These are phyloP conservation scores for Boletus pseudo-olivaceus DNA, from an alignment of 768 basidiomycete species.

Conservation along the genomic window DNA sequence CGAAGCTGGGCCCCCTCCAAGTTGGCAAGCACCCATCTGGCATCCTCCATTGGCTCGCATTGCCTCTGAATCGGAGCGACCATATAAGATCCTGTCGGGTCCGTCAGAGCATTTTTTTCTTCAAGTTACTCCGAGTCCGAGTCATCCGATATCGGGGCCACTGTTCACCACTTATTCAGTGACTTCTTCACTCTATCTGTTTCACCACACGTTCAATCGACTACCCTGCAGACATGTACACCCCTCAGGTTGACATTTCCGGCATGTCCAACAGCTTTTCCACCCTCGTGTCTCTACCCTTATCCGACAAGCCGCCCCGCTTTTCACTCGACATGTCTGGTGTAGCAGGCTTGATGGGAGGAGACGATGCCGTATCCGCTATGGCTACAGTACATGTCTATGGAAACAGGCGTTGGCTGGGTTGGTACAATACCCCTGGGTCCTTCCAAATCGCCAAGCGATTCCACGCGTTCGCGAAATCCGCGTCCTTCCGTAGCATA, in stretches of 20 bases:
- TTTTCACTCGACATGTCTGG: slow-evolving; percentile 24
- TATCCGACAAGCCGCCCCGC: slow-evolving; percentile 1
- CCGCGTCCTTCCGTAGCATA: slow-evolving; percentile 1
- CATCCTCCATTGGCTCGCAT: too few species aligned
- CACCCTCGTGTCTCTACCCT: background rate
- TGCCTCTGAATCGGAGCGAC: too few species aligned
- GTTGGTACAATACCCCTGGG: slow-evolving; percentile 36
- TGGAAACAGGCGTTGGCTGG: slow-evolving; percentile 24
- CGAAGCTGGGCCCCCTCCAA: too few species aligned
- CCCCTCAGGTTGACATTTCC: background rate
- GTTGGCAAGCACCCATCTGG: too few species aligned
- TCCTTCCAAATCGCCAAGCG: slow-evolving; percentile 26
- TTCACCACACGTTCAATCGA: background rate
- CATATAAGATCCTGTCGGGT: too few species aligned
- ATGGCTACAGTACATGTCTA: slow-evolving; percentile 30
- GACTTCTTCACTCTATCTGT: background rate
- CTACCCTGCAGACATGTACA: background rate
- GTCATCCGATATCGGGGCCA: too few species aligned
- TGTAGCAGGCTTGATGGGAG: slow-evolving; percentile 27
- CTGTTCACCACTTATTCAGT: too few species aligned
- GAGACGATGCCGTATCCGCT: slow-evolving; percentile 30
- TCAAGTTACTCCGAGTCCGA: too few species aligned
- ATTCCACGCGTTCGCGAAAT: slow-evolving; percentile 17
- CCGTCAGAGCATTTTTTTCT: too few species aligned
- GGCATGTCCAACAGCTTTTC: background rate